phyloP scores from a whole-genome alignment of 371 early-diverging fungal species.

The Thermomucor indicae-seudaticae region DNA sequence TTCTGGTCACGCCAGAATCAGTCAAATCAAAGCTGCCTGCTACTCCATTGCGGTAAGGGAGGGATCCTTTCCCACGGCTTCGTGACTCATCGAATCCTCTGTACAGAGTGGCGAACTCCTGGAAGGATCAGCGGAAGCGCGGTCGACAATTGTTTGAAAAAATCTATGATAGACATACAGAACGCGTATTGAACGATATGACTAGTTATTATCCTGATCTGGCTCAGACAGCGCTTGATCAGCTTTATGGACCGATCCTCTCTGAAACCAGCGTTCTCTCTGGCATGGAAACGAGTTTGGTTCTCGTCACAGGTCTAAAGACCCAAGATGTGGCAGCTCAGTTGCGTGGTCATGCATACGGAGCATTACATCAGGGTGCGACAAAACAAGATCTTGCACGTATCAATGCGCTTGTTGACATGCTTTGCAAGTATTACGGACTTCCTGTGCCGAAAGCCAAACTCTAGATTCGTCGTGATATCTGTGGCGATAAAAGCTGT shows the following conservation, averaged over 20 bases:
- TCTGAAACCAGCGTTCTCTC: conserved; percentile 20
- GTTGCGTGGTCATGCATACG: conserved; percentile 25
- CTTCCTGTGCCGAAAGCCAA: conserved; percentile 8
- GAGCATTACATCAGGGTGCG: conserved; percentile 39
- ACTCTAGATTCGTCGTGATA: background rate
- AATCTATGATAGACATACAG: conserved; percentile 30
- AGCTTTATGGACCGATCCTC: conserved; percentile 28
- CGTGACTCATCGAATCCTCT: background rate
- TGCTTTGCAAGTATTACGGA: conserved; percentile 7
- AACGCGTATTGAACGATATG: conserved; percentile 26
- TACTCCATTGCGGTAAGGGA: conserved; percentile 7
- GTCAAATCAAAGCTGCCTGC: conserved; percentile 10
- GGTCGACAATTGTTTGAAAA: conserved; percentile 28
- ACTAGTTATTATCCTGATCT: conserved; percentile 24
- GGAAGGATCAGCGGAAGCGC: conserved; percentile 79
- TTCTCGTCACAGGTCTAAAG: conserved; percentile 25
- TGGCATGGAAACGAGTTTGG: conserved; percentile 27
- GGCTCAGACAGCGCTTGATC: conserved; percentile 28
- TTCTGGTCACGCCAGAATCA: conserved; percentile 20
- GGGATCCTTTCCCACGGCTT: background rate
- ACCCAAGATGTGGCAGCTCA: conserved; percentile 24
- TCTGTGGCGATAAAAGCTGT: background rate
- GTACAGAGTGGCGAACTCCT: conserved; percentile 31
- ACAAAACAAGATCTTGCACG: conserved; percentile 16
- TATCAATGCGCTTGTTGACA: conserved; percentile 1